Percentiles rank a stretch among this genome's conserved stretches.
phyloP scores from a whole-genome alignment of 2,329 filamentous ascomycete genomes.

The Lasiodiplodia sp. region DNA sequence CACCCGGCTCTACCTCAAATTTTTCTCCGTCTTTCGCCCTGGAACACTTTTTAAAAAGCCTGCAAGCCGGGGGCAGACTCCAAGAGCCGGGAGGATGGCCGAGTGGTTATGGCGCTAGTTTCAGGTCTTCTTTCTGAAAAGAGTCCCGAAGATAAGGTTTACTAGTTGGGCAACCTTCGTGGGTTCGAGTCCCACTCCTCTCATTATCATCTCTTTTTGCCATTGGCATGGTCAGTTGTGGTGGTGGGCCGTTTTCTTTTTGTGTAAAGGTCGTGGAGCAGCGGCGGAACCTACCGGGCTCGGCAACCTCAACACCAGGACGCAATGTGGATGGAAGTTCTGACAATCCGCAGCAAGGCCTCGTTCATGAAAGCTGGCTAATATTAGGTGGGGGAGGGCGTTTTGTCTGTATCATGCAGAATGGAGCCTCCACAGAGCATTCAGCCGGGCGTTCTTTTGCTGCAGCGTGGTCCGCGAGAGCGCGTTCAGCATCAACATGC shows the following conservation, averaged over 20 bases:
- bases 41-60: neutral
- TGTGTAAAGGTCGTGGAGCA: neutral
- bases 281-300: neutral
- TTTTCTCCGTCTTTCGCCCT: neutral
- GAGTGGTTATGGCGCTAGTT: slow-evolving; percentile 28
- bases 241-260: neutral
- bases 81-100: neutral
- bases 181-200: slow-evolving; percentile 23
- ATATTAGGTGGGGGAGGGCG: too few relatives aligned
- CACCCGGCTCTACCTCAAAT: neutral
- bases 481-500: too few relatives aligned
- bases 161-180: slow-evolving; percentile 26
- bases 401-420: too few relatives aligned
- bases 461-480: too few relatives aligned
- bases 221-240: neutral
- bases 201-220: slow-evolving; percentile 19
- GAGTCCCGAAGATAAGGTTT: slow-evolving; percentile 16
- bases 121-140: slow-evolving; percentile 21
- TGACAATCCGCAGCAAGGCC: too few relatives aligned
- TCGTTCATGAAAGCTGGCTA: too few relatives aligned
- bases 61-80: neutral
- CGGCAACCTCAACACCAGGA: neutral
- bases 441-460: too few relatives aligned
- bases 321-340: too few relatives aligned
- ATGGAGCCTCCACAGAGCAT: too few relatives aligned